Conservation (phyloP, 2,329 filamentous ascomycete genomes). For the Aspergillus aculeatus region DNA sequence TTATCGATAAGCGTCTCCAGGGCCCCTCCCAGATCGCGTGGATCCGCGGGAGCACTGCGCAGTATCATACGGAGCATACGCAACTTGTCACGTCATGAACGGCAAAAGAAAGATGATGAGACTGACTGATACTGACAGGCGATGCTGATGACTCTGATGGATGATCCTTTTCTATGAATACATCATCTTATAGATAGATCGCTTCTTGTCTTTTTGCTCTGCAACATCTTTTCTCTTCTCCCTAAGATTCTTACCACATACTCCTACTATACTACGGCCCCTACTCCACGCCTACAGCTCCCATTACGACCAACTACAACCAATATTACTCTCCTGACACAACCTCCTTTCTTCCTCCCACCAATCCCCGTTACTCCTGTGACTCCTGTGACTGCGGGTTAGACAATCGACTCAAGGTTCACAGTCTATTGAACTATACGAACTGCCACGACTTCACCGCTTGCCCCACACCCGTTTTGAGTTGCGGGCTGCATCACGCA, state of each 20-base stretch:
- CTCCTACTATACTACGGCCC: not conserved
- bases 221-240: no score
- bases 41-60: not conserved
- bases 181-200: not conserved
- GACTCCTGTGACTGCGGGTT: not conserved
- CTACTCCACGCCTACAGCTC: not conserved
- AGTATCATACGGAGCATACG: conserved; percentile 27
- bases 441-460: conserved; percentile 8
- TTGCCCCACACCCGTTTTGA: conserved; percentile 15
- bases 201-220: not conserved
- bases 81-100: conserved; percentile 26
- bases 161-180: not conserved
- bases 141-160: not conserved
- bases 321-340: not conserved
- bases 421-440: conserved; percentile 2
- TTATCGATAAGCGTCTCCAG: conserved; percentile 23
- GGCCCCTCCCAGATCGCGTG: conserved; percentile 27
- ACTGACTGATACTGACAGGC: not conserved
- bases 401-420: not conserved
- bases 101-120: not conserved
- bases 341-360: not conserved
- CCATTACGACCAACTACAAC: not conserved
- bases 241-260: not conserved
- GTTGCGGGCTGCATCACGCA: conserved; percentile 13
- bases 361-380: not conserved